Evolutionary conservation across 441 rosid species (phyloP), one percentile per base, ranked within the genome.

Genomic region (Pelargonium fulgidum): DNA sequence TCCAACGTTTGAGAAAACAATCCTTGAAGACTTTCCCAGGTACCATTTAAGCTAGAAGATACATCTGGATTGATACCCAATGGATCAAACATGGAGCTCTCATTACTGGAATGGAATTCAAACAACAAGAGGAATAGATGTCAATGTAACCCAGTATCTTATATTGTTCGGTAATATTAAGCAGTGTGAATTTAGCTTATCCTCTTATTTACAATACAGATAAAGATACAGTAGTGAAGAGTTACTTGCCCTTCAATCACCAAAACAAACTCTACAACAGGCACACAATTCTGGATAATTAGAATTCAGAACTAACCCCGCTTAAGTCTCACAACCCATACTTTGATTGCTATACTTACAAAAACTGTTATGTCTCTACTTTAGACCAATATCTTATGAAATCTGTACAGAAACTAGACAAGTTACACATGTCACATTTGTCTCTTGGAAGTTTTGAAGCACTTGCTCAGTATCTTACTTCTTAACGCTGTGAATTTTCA

Each of bases 31-130:
- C 81, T 81, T 73, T 85, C 87, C 96, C 90, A 87, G 33, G 83
- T 72, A 73, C 80, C 75, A 77, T 56, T 74, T 65, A 87, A 44
- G 80, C 83, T 75, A 79, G 78, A 81, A 58, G 75, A 70, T 62
- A 19, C 84, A 67, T 82, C 83, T 74, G 87, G 81, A 66, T 81
- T 85, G 76, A 94, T 85, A n/a, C 90, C 93, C 83, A 94, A 73
- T 14, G 98, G 97, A 84, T 92, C 89, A 79, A 92, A 90, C 79
- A 79, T 78, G 14, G 96, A 66, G 64, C 76, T 81, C 52, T 87
- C 81, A 50, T 65, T 71, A 76, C 96, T 89, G 91, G 68, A 68
- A 77, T 79, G 69, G 36, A 71, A 80, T 50, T 77, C 68, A 84
- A 81, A 81, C 79, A 85, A 72, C 72, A 77, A 75, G 14, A 69